Percentiles rank a stretch among this genome's conserved stretches.
Conservation (phyloP, 2,329 filamentous ascomycete species). For the Colletotrichum viniferum region DNA sequence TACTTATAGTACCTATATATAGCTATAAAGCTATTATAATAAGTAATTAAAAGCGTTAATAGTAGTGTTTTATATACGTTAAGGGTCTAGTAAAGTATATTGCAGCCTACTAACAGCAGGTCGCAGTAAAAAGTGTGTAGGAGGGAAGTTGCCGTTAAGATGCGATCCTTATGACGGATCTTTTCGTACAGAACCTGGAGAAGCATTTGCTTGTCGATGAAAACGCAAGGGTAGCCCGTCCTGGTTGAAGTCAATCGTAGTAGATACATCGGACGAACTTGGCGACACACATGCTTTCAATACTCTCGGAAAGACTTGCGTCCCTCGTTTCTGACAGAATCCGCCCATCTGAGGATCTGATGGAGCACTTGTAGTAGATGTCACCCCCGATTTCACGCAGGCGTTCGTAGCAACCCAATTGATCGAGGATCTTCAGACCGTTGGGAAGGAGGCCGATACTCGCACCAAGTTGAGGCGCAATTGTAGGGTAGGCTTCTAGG, state of each 20-base stretch:
- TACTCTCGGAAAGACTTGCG: not conserved
- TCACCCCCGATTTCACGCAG: slow-evolving; percentile 26
- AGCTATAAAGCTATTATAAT: too few relatives aligned
- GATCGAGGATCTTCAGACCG: slow-evolving; percentile 50
- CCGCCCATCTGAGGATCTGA: not conserved
- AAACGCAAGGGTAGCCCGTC: slow-evolving; percentile 32
- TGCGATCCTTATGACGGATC: slow-evolving; percentile 29
- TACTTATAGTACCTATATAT: too few relatives aligned
- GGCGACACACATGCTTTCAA: not conserved
- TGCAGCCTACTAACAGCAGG: too few relatives aligned
- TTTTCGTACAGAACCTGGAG: slow-evolving; percentile 37
- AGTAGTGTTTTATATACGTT: too few relatives aligned
- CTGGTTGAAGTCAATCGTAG: not conserved
- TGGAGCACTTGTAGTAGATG: not conserved
- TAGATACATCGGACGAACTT: not conserved
- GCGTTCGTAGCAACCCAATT: slow-evolving; percentile 39
- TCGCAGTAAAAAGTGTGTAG: too few relatives aligned
- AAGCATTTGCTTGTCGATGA: slow-evolving; percentile 39
- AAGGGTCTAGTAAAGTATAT: too few relatives aligned
- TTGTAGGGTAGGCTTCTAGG: slow-evolving; percentile 43
- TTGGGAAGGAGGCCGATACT: slow-evolving; percentile 48
- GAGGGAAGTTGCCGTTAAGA: too few relatives aligned
- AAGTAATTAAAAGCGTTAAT: too few relatives aligned
- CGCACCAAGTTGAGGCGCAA: slow-evolving; percentile 51
- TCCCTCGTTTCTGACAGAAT: slow-evolving; percentile 18